Conservation (phyloP, 2,329 filamentous ascomycete genomes). For the Tolypocladium tropicale region DNA sequence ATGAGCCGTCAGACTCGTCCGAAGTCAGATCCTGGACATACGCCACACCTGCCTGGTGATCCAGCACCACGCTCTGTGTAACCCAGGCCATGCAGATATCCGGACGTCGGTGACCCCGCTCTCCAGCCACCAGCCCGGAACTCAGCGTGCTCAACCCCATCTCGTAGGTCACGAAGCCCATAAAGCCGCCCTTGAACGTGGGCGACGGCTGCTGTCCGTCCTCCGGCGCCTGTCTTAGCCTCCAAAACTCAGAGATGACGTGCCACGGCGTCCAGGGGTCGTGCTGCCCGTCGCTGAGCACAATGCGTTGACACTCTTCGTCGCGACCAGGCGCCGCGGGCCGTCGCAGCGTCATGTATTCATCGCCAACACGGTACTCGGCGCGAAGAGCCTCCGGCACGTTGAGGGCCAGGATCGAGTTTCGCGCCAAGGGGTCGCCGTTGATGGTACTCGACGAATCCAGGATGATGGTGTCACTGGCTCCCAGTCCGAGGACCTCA, state of each 20-base stretch:
- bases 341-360: conserved; percentile 19
- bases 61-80: conserved; percentile 65
- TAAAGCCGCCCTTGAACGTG: conserved; percentile 73
- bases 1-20: conserved; percentile 16
- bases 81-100: conserved; percentile 72
- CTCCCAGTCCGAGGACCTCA: conserved; percentile 32
- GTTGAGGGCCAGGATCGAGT: conserved; percentile 64
- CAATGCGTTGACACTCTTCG: conserved; percentile 16
- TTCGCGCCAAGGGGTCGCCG: conserved; percentile 36
- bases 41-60: conserved; percentile 52
- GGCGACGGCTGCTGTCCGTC: conserved; percentile 8
- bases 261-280: conserved; percentile 36
- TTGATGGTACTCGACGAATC: conserved; percentile 48
- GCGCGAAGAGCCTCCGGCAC: conserved; percentile 45
- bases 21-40: conserved; percentile 46
- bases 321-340: conserved; percentile 9
- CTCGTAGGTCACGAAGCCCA: conserved; percentile 81
- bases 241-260: conserved; percentile 35
- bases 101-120: conserved; percentile 35
- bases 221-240: conserved; percentile 13
- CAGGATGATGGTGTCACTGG: conserved; percentile 41
- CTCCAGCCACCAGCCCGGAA: conserved; percentile 13
- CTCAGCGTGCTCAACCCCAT: conserved; percentile 48
- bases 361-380: conserved; percentile 45
- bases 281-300: conserved; percentile 11